Base-by-base conservation (phyloP, 2,329 filamentous ascomycete genomes). In the Macrophomina pseudophaseolina region DNA sequence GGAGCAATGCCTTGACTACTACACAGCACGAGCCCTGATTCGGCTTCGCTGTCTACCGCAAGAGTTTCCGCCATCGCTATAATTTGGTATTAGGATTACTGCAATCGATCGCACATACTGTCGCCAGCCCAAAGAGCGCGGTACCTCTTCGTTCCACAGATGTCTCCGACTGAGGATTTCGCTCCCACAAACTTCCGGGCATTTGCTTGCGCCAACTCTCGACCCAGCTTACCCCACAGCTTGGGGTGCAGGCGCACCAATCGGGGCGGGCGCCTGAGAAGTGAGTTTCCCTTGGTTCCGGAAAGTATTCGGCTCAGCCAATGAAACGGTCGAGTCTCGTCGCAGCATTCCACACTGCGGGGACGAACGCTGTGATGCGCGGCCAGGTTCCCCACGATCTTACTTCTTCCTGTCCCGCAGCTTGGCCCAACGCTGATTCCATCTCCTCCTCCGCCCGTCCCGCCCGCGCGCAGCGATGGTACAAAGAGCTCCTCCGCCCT, bases 321-420 rank as follows among this genome's bases (percentile, higher is more conserved):
- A 62, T 51, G 7, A 49, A n/a, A 28, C 11, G n/a, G 42, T n/a
- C 2, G 3, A 8, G 9, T 5, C 12, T 9, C 18, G 44, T 12
- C 18, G 11, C 44, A 49, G 58, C 58, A 62, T 62, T 62, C 58
- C 58, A 62, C 11, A 35, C 18, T 51, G 56, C 56, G 56, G 56
- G 56, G 56, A 48, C 28, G n/a, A 62, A 35, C 12, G 9, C 32
- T 23, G 30, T 35, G 44, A 51, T 49, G 32, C 44, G 58, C 58
- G 58, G 38, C 58, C 32, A 49, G 58, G 58, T 62, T 62, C 58
- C 58, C 58, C 58, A 62, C 58, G 42, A 49, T 62, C 44, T 28
- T 44, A 62, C 58, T 38, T 49, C 12, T 16, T 49, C 58, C n/a
- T 32, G 40, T 23, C 18, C 30, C 32, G 42, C 58, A 28, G 32